Evolutionary conservation across 768 basidiomycete species (phyloP).

Genomic region (Psilocybe sp.): DNA sequence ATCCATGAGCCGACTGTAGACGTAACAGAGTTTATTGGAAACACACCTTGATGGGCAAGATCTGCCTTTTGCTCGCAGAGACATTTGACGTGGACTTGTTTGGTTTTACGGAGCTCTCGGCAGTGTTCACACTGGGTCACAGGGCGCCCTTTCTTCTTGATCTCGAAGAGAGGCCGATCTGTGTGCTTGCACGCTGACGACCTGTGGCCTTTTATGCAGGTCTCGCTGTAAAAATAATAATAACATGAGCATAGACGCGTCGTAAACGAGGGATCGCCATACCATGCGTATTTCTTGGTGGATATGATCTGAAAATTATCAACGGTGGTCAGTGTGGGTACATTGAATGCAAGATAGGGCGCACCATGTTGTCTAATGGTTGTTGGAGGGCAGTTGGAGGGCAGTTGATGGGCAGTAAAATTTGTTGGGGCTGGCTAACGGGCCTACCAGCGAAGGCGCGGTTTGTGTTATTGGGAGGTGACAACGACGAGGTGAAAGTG

Average conservation of each 20-base stretch:
- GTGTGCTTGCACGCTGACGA: slow-evolving; percentile 87
- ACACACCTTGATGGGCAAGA: slow-evolving; percentile 60
- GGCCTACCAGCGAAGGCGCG: slow-evolving; percentile 57
- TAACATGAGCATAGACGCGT: slow-evolving; percentile 8
- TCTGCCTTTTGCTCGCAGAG: slow-evolving; percentile 74
- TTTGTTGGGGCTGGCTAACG: too few species aligned
- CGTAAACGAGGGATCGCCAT: slow-evolving; percentile 22
- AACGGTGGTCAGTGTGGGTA: slow-evolving; percentile 1
- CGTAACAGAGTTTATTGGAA: slow-evolving; percentile 12
- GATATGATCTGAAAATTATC: slow-evolving; percentile 53
- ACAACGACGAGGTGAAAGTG: slow-evolving; percentile 23
- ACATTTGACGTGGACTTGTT: slow-evolving; percentile 85
- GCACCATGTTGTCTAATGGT: slow-evolving; percentile 37
- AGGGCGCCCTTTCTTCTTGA: slow-evolving; percentile 91
- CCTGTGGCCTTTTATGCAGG: slow-evolving; percentile 93
- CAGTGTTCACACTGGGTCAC: slow-evolving; percentile 90
- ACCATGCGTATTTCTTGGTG: slow-evolving; percentile 84
- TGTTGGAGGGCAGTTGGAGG: slow-evolving; percentile 19
- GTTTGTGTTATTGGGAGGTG: slow-evolving; percentile 48
- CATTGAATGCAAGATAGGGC: slow-evolving; percentile 3
- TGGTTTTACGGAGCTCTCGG: slow-evolving; percentile 79
- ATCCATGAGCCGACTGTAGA: slow-evolving; percentile 39
- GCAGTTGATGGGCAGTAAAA: slow-evolving; percentile 23
- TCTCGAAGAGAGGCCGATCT: slow-evolving; percentile 85
- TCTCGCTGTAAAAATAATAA: slow-evolving; percentile 53